Evolutionary conservation across 768 basidiomycete species (phyloP).

Genomic region (Suillus cothurnatus): DNA sequence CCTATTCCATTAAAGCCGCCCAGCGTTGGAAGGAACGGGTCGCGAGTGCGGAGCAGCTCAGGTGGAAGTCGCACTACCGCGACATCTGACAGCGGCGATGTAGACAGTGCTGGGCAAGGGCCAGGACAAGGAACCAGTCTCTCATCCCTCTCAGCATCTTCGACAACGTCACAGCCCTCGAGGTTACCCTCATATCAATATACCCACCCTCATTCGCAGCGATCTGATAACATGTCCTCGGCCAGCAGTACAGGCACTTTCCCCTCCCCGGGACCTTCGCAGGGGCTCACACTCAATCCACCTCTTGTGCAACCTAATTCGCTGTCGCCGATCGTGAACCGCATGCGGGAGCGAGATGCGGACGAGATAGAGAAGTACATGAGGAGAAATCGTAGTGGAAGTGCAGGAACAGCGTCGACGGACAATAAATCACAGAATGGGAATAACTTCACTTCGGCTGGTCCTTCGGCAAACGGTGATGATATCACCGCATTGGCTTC

Average conservation of each 20-base stretch:
- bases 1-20: constrained; percentile 50
- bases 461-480: constrained; percentile 56
- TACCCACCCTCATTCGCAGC: constrained; percentile 47
- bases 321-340: constrained; percentile 76
- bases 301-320: constrained; percentile 43
- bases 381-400: constrained; percentile 80
- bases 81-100: constrained; percentile 74
- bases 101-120: constrained; percentile 46
- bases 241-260: constrained; percentile 42
- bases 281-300: constrained; percentile 38
- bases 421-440: constrained; percentile 70
- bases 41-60: constrained; percentile 78
- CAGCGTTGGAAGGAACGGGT: constrained; percentile 35
- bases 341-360: constrained; percentile 82
- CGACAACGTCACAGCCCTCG: constrained; percentile 61
- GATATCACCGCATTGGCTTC: constrained; percentile 52
- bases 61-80: constrained; percentile 77
- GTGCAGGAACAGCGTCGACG: constrained; percentile 71
- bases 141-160: constrained; percentile 59
- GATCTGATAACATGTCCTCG: constrained; percentile 30
- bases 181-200: constrained; percentile 32
- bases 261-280: constrained; percentile 33
- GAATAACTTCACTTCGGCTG: constrained; percentile 47
- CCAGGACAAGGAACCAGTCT: constrained; percentile 46
- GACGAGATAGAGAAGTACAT: constrained; percentile 89